Evolutionary conservation across 176 grass and related monocot genomes (phyloP), one percentile per base, ranked within the genome.

Genomic region (Raddia guianensis): DNA sequence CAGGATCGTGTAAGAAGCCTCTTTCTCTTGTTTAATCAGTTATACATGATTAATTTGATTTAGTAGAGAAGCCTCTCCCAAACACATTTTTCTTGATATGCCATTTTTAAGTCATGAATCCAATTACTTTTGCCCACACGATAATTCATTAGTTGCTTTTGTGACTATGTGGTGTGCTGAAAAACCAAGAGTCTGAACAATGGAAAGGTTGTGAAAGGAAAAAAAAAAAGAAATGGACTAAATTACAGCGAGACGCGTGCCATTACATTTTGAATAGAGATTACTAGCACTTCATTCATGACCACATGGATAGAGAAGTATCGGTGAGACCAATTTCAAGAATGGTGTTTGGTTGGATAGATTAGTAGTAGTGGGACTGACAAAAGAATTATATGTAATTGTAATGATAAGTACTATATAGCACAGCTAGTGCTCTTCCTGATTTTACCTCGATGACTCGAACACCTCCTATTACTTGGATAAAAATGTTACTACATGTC

Each of bases 1-100:
- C 58, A 49, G 83, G 21, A 82, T 90, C 12, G 85, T 90, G 88
- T 90, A 73, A 58, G 88, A 18, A 56, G 9, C 14, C 49, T 13
- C 9, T 9, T 15, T 35, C 35, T 33, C 71, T 19, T 12, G 14
- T 72, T 16, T 54, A 9, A 18, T 73, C 32, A 37, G 19, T 50
- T 50, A 19, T 50, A 0, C 43, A 19, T 67, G 65, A 46, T 67
- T 68, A 46, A 19, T 20, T 12, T 6, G 65, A 46, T 12, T 8
- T 6, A n/a, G 8, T 46, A 19, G 5, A 68, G 37, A 45, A 19
- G 16, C 9, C 44, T 46, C 16, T 27, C 67, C 67, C 11, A 49
- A 49, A 49, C 19, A 70, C 46, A 14, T 49, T 5, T 42, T 32
- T 32, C 49, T 8, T 47, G 45, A 13, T 5, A 10, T 27, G 19